These are phyloP conservation scores for Torulaspora gathmanii DNA, from an alignment of 805 yeast genomes.

Conservation along the genomic window DNA sequence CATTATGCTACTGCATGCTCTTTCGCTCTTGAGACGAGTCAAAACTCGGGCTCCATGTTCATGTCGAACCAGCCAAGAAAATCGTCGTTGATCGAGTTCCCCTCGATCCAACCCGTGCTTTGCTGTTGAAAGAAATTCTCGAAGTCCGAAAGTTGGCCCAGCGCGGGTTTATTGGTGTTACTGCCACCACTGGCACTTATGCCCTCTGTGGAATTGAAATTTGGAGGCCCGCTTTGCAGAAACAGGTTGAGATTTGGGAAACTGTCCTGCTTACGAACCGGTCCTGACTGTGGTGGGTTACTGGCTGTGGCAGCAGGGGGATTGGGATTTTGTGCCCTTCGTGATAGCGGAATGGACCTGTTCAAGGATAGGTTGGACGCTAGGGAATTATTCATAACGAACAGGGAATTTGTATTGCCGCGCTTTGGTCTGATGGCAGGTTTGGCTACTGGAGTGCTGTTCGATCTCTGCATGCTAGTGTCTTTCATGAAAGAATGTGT, in stretches of 20 bases:
- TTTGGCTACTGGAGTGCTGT: conserved; percentile 8
- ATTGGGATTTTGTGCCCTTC: conserved; percentile 1
- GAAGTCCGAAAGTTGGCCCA: conserved; percentile 28
- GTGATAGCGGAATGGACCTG: conserved; percentile 11
- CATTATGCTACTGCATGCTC: not conserved
- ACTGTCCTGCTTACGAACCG: conserved; percentile 5
- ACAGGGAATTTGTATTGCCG: conserved; percentile 14
- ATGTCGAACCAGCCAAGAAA: conserved; percentile 92
- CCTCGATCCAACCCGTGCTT: conserved; percentile 80
- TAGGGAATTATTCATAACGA: conserved; percentile 19
- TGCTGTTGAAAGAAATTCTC: conserved; percentile 74
- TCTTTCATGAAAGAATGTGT: conserved; percentile 4
- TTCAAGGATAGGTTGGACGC: conserved; percentile 15
- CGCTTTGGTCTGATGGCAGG: conserved; percentile 2
- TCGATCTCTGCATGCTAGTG: conserved; percentile 13
- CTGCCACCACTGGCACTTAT: not conserved
- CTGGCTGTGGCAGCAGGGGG: conserved; percentile 5
- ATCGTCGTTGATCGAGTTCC: conserved; percentile 62
- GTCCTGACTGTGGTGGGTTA: conserved; percentile 2
- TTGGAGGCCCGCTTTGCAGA: conserved; percentile 7
- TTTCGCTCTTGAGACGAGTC: conserved; percentile 4
- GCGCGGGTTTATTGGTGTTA: conserved; percentile 5
- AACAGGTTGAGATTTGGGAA: conserved; percentile 20
- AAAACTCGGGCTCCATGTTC: conserved; percentile 63
- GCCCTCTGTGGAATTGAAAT: conserved; percentile 9